Conservation (phyloP, 306 rosid genomes). For the Cucumis melo region DNA sequence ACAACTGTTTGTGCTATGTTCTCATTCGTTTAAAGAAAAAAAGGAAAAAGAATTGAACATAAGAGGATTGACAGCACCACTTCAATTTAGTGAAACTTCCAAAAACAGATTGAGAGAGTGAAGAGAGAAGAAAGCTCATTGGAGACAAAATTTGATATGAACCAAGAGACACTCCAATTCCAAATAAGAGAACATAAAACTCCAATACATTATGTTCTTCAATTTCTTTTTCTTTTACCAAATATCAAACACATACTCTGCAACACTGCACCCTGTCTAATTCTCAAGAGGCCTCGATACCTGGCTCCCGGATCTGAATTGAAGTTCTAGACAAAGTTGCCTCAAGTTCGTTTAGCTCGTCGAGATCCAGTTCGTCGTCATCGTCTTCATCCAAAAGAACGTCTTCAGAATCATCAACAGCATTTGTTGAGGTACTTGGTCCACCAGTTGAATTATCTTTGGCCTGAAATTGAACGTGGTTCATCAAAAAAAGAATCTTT, state of each 20-base stretch:
- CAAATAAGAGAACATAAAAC: neutral
- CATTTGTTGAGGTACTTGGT: conserved; percentile 8
- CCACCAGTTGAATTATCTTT: conserved; percentile 5
- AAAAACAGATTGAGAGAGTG: neutral
- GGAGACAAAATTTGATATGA: conserved; percentile 5
- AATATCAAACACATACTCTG: neutral
- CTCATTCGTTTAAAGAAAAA: no score
- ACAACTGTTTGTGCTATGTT: no score
- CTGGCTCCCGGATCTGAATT: conserved; percentile 9
- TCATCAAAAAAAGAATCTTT: neutral
- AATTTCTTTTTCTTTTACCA: neutral
- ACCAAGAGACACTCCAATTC: neutral
- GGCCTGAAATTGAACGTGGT: neutral
- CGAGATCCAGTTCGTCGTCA: conserved; percentile 8
- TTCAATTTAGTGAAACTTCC: neutral
- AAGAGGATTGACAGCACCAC: neutral
- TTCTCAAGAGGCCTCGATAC: conserved; percentile 7
- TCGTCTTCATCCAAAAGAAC: conserved; percentile 4
- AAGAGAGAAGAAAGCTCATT: neutral
- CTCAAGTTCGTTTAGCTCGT: conserved; percentile 7
- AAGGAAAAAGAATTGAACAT: no score
- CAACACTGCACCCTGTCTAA: neutral
- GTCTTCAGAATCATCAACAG: conserved; percentile 8
- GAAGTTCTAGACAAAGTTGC: conserved; percentile 13
- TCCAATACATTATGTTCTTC: conserved; percentile 1